Conservation (phyloP, 2,329 filamentous ascomycete species). For the Penicillium polonicum region DNA sequence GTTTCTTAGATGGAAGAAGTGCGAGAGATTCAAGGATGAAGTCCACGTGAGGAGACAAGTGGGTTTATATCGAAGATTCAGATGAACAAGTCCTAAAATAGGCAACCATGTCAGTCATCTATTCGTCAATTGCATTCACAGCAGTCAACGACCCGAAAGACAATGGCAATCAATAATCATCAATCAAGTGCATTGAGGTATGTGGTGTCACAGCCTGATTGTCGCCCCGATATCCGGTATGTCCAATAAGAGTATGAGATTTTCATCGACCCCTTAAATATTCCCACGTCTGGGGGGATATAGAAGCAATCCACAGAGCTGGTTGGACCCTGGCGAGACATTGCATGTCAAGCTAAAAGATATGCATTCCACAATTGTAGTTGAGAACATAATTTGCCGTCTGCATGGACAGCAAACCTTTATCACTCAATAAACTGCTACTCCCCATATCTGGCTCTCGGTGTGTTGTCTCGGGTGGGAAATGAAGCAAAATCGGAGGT, state of each 20-base stretch:
- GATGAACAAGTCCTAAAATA: slow-evolving; percentile 4
- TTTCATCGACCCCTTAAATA: slow-evolving; percentile 19
- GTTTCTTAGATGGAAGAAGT: slow-evolving; percentile 16
- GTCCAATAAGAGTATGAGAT: slow-evolving; percentile 13
- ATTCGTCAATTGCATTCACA: not conserved
- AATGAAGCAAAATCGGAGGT: not conserved
- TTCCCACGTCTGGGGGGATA: not conserved
- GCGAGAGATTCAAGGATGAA: slow-evolving; percentile 27
- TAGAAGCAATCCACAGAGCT: slow-evolving; percentile 11
- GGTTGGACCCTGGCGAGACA: slow-evolving; percentile 2
- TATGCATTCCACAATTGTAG: slow-evolving; percentile 16
- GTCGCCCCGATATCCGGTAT: slow-evolving; percentile 13
- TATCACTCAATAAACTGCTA: not conserved
- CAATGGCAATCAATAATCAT: not conserved
- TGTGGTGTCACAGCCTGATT: slow-evolving; percentile 24
- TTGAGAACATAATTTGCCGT: slow-evolving; percentile 13
- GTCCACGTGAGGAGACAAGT: slow-evolving; percentile 13
- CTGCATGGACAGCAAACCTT: not conserved
- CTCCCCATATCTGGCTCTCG: not conserved
- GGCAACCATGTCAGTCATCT: slow-evolving; percentile 2
- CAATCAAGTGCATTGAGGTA: slow-evolving; percentile 11
- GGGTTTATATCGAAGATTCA: slow-evolving; percentile 4
- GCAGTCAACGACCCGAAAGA: not conserved
- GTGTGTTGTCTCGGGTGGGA: not conserved
- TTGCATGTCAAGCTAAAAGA: slow-evolving; percentile 3